Base-by-base conservation (phyloP, 148 eudicot genomes). In the Fagopyrum tataricum region DNA sequence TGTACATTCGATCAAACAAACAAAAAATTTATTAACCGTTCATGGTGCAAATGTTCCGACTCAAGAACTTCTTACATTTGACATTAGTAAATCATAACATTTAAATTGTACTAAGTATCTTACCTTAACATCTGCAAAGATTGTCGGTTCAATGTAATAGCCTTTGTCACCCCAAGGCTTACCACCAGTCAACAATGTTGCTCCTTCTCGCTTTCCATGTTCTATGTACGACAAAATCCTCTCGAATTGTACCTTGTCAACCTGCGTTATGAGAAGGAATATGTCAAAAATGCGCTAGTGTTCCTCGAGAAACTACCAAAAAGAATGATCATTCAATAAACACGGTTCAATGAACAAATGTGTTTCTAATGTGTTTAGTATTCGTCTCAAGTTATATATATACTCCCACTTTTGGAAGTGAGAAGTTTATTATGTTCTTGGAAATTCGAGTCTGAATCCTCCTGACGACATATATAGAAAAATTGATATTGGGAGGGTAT, bases 131-230 rank as follows among this genome's bases (percentile, higher is more conserved):
- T 81, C 78, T 3, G 76, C 55, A 68, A 81, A 81, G 66, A 81
- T 40, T 37, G 83, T 81, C 8, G 83, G 83, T 67, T 81, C 75
- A 21, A 81, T 74, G 21, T 81, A 81, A 58, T 81, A 81, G 31
- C 83, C 83, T 52, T 81, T 81, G 37, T 71, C 21, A 39, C 80
- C 80, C 26, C 49, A 49, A 12, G 62, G 49, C 17, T 74, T 67
- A 11, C 83, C 83, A 43, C 83, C 83, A 1, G 80, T 81, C 67
- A 77, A 66, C 62, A 81, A 48, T 0, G 78, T 81, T 42, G 83
- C 83, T 20, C 83, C 80, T 74, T 74, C 80, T 23, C 56, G 53
- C 61, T 74, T 81, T 12, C 83, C 83, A 11, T 77, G 80, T 73
- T 74, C 80, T 7, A 81, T 77, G 76, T 81, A 81, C 4, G 83